A percentile compares a stretch with the other conserved stretches of the same genome.
phyloP scores from a whole-genome alignment of 495 filamentous ascomycete genomes.

The Penicillium samsonianum region DNA sequence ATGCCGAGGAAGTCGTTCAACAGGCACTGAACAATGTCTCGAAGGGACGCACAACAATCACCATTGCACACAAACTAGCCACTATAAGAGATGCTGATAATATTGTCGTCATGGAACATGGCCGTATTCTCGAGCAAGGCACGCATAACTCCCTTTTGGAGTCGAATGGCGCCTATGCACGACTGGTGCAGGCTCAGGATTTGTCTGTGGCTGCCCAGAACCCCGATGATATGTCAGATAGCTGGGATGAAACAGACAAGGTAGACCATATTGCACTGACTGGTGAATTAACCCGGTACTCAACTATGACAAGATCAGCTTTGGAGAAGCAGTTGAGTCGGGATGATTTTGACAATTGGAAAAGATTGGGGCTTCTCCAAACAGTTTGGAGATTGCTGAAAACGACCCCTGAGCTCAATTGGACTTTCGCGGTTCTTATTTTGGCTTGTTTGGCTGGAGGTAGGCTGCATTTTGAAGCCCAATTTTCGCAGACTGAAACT shows the following conservation, averaged over 20 bases:
- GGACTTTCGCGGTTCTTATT: slow-evolving; percentile 12
- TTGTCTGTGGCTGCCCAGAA: slow-evolving; percentile 35
- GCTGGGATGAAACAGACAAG: neutral
- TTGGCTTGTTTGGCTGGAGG: slow-evolving; percentile 11
- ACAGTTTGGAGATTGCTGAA: slow-evolving; percentile 12
- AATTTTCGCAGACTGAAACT: neutral
- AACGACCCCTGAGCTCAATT: slow-evolving; percentile 18
- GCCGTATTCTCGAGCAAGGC: slow-evolving; percentile 78
- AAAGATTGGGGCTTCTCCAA: slow-evolving; percentile 16
- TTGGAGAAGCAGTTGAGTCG: slow-evolving; percentile 12
- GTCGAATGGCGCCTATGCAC: slow-evolving; percentile 58
- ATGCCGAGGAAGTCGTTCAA: slow-evolving; percentile 82
- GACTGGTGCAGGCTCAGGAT: slow-evolving; percentile 67
- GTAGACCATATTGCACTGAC: neutral
- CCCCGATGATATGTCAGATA: neutral
- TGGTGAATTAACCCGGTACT: slow-evolving; percentile 6
- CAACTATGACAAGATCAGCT: slow-evolving; percentile 5
- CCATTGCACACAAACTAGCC: slow-evolving; percentile 82
- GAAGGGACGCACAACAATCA: slow-evolving; percentile 78
- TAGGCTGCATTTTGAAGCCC: neutral
- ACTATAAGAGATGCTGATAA: slow-evolving; percentile 87
- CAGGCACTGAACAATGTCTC: slow-evolving; percentile 76
- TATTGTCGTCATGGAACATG: slow-evolving; percentile 82
- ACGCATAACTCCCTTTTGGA: slow-evolving; percentile 53
- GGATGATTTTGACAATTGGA: slow-evolving; percentile 22